These are phyloP conservation scores for Pulveroboletus sp. DNA, from an alignment of 768 basidiomycete genomes.

Conservation along the genomic window DNA sequence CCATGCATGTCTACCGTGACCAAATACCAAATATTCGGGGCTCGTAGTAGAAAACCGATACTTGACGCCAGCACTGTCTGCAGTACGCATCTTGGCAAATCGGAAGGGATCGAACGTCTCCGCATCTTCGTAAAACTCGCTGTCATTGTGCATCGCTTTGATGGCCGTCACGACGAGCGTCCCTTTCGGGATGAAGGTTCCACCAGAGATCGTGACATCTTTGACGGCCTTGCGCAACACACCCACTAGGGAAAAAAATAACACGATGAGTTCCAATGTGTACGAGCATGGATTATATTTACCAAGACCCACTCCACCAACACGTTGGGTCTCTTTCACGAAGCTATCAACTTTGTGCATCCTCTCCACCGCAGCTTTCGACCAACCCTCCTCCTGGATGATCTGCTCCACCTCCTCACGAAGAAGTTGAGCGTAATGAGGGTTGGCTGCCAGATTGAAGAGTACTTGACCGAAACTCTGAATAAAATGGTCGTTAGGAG, in stretches of 20 bases:
- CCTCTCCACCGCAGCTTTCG: slow-evolving; percentile 12
- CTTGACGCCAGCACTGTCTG: slow-evolving; percentile 29
- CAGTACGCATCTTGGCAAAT: slow-evolving; percentile 35
- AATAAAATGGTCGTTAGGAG: not conserved
- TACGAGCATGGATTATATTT: not conserved
- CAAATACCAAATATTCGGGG: slow-evolving; percentile 35
- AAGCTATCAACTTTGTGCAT: slow-evolving; percentile 21
- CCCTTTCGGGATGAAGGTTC: slow-evolving; percentile 34
- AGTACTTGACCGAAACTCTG: slow-evolving; percentile 14
- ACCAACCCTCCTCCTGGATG: slow-evolving; percentile 14
- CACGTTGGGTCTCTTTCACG: slow-evolving; percentile 21
- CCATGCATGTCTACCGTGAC: slow-evolving; percentile 22
- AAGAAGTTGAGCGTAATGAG: slow-evolving; percentile 11
- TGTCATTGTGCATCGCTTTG: slow-evolving; percentile 21
- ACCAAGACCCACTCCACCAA: slow-evolving; percentile 28
- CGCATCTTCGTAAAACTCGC: slow-evolving; percentile 30
- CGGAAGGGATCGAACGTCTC: slow-evolving; percentile 27
- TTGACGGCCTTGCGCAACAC: slow-evolving; percentile 9
- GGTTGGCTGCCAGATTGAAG: slow-evolving; percentile 9
- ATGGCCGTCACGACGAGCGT: slow-evolving; percentile 22
- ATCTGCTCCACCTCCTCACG: slow-evolving; percentile 16
- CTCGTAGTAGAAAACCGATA: slow-evolving; percentile 32
- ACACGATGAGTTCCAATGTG: too few species aligned
- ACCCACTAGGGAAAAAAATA: too few species aligned
- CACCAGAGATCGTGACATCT: slow-evolving; percentile 31